These are phyloP conservation scores for Cinchona pubescens DNA, from an alignment of 257 asterid species.

Conservation along the genomic window DNA sequence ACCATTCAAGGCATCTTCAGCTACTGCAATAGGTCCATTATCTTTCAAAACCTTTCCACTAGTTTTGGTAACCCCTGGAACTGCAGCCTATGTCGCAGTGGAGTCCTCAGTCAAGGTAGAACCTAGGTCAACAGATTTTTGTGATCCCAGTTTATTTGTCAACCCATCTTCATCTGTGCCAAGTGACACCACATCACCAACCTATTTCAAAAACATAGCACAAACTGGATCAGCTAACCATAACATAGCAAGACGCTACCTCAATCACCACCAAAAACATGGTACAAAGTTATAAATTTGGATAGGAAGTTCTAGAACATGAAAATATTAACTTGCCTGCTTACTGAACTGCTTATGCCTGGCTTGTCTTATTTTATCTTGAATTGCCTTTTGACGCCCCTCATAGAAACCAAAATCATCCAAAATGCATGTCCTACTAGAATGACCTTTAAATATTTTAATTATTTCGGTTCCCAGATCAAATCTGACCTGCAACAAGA, in stretches of 20 bases:
- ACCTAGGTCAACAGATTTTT: constrained; percentile 8
- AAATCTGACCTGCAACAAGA: constrained; percentile 30
- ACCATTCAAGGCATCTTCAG: constrained; percentile 13
- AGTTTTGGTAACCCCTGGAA: constrained; percentile 3
- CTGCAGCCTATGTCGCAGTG: constrained; percentile 10
- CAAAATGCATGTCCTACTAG: constrained; percentile 39
- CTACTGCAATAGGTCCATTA: too few relatives aligned
- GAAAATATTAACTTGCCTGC: constrained; percentile 25
- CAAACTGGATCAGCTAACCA: background rate
- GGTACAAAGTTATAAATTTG: background rate
- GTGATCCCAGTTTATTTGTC: constrained; percentile 1
- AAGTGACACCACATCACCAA: constrained; percentile 14
- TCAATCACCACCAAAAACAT: background rate
- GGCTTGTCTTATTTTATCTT: constrained; percentile 43
- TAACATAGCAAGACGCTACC: background rate
- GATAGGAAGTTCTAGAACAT: background rate
- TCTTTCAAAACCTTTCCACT: too few relatives aligned
- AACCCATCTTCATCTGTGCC: constrained; percentile 19
- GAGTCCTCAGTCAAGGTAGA: background rate
- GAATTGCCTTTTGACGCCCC: constrained; percentile 43
- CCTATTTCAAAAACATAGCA: constrained; percentile 17
- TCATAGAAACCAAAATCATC: constrained; percentile 50
- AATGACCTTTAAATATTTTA: constrained; percentile 34
- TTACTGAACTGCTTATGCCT: constrained; percentile 31
- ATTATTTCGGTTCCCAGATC: constrained; percentile 37